Percentiles rank a stretch among this genome's conserved stretches.
phyloP scores from a whole-genome alignment of 345 rosid genomes.

The Lenwebbia sp. region DNA sequence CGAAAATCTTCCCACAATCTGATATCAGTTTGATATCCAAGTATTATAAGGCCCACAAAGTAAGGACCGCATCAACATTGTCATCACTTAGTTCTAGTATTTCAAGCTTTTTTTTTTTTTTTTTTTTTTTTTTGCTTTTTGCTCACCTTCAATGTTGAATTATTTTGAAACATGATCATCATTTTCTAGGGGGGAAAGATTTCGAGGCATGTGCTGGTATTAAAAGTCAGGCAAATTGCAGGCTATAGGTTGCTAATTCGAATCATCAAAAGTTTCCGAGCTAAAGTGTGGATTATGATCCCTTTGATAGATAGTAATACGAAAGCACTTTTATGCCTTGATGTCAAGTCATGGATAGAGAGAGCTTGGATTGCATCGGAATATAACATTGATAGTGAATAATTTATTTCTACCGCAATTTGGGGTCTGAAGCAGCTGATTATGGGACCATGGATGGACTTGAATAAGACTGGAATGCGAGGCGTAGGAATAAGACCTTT shows the following conservation, averaged over 20 bases:
- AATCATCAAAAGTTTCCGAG: constrained; percentile 46
- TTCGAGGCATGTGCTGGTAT: constrained; percentile 45
- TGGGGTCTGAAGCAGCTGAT: neutral
- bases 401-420: neutral
- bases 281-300: constrained; percentile 22
- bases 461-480: neutral
- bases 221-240: constrained; percentile 39
- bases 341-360: neutral
- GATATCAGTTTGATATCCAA: constrained; percentile 32
- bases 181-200: constrained; percentile 46
- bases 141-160: neutral
- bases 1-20: neutral
- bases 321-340: neutral
- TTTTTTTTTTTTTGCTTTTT: too few species aligned
- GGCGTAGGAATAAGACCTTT: too few species aligned
- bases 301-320: neutral
- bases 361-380: neutral
- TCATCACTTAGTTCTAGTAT: neutral
- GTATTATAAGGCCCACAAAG: constrained; percentile 45
- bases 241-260: constrained; percentile 66
- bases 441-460: neutral
- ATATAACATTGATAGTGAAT: neutral
- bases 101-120: neutral
- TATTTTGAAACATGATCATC: neutral
- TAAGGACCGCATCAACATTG: neutral